phyloP scores from a whole-genome alignment of 108 stramenopile species.

The Asterionellopsis glacialis region DNA sequence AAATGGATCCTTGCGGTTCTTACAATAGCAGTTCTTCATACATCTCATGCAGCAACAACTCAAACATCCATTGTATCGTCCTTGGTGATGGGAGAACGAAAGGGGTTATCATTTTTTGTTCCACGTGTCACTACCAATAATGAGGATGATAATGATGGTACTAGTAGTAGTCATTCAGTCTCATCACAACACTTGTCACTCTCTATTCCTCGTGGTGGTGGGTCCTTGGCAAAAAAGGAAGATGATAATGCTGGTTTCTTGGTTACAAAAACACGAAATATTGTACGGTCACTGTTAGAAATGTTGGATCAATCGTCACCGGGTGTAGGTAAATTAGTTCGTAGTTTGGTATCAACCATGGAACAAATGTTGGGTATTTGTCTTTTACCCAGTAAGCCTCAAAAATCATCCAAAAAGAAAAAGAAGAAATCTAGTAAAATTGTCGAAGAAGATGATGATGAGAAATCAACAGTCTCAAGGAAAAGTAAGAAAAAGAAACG shows the following conservation, averaged over 20 bases:
- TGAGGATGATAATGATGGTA: constrained; percentile 15
- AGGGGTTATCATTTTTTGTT: too few relatives aligned
- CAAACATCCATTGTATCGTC: too few relatives aligned
- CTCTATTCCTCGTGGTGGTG: too few relatives aligned
- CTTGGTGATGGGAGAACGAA: too few relatives aligned
- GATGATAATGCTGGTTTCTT: constrained; percentile 18
- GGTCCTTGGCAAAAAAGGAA: not conserved
- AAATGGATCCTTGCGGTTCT: too few relatives aligned
- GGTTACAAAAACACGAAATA: constrained; percentile 25
- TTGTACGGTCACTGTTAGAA: constrained; percentile 29
- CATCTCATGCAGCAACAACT: too few relatives aligned
- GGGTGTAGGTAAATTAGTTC: constrained; percentile 9
- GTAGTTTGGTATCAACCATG: constrained; percentile 13
- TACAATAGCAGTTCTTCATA: too few relatives aligned
- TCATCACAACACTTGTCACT: too few relatives aligned
- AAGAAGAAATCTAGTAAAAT: constrained; percentile 24
- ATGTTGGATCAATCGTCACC: constrained; percentile 33
- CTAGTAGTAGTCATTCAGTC: too few relatives aligned
- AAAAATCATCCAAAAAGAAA: constrained; percentile 22
- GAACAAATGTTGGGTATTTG: constrained; percentile 26
- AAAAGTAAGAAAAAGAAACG: constrained; percentile 8
- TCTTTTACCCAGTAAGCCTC: constrained; percentile 17
- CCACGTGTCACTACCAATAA: not conserved
- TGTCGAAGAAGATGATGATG: constrained; percentile 11
- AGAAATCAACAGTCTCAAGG: too few relatives aligned